Evolutionary conservation across 1,284 basidiomycete genomes (phyloP).

Genomic region (Microbotryum saponariae): DNA sequence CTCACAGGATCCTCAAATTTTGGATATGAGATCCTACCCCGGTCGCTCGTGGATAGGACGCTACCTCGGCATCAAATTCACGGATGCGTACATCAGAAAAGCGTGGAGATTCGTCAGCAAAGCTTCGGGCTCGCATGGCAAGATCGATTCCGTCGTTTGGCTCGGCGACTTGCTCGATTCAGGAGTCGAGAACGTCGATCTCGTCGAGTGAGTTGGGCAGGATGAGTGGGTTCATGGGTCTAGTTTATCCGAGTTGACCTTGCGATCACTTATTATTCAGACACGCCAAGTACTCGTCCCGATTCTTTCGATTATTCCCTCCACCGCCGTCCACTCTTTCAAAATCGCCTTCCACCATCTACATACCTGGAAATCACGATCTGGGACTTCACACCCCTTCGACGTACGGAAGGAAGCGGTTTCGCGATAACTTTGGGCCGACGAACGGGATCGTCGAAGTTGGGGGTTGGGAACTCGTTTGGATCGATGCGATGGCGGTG

Average conservation of each 20-base stretch:
- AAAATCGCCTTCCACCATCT: slow-evolving; percentile 49
- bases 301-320: slow-evolving; percentile 2
- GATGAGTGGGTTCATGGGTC: no score
- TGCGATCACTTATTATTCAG: slow-evolving; percentile 8
- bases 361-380: slow-evolving; percentile 80
- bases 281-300: slow-evolving; percentile 29
- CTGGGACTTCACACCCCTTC: slow-evolving; percentile 50
- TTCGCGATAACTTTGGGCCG: slow-evolving; percentile 56
- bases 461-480: slow-evolving; percentile 48
- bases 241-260: no score
- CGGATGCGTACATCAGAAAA: slow-evolving; percentile 63
- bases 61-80: slow-evolving; percentile 42
- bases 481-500: slow-evolving; percentile 37
- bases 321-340: slow-evolving; percentile 50
- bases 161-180: slow-evolving; percentile 70
- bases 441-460: slow-evolving; percentile 62
- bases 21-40: slow-evolving; percentile 49
- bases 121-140: slow-evolving; percentile 47
- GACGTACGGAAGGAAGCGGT: slow-evolving; percentile 55
- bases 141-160: slow-evolving; percentile 59
- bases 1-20: slow-evolving; percentile 49
- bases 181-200: slow-evolving; percentile 54
- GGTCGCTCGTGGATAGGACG: slow-evolving; percentile 44
- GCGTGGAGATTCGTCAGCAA: slow-evolving; percentile 58
- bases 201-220: slow-evolving; percentile 56